A percentile compares a stretch with the other conserved stretches of the same genome.
Evolutionary conservation across 768 basidiomycete genomes (phyloP).

Genomic region (Lactarius deliciosus): DNA sequence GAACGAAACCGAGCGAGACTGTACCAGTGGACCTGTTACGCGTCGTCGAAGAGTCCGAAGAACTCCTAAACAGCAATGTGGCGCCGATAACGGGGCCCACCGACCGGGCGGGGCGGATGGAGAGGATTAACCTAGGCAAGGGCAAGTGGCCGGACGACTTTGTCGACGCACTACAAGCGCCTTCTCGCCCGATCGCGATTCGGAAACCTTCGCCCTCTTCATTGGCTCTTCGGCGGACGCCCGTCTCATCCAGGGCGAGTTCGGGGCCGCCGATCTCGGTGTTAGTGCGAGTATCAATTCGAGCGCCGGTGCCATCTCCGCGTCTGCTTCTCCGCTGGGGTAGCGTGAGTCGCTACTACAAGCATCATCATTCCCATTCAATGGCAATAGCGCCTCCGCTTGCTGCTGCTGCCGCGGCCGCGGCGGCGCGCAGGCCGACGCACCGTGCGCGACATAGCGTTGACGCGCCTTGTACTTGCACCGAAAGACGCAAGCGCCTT

Average conservation of each 20-base stretch:
- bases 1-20: slow-evolving; percentile 66
- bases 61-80: slow-evolving; percentile 35
- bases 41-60: slow-evolving; percentile 67
- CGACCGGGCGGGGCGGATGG: slow-evolving; percentile 38
- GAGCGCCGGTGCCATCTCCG: background rate
- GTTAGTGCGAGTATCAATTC: background rate
- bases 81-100: slow-evolving; percentile 24
- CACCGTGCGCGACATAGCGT: slow-evolving; percentile 67
- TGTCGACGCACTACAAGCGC: slow-evolving; percentile 53
- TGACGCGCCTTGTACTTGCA: slow-evolving; percentile 44
- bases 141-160: slow-evolving; percentile 87
- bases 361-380: slow-evolving; percentile 14
- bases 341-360: slow-evolving; percentile 47
- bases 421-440: slow-evolving; percentile 48
- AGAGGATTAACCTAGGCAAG: slow-evolving; percentile 61
- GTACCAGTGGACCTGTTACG: slow-evolving; percentile 60
- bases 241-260: background rate
- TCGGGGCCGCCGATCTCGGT: slow-evolving; percentile 1
- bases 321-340: slow-evolving; percentile 16
- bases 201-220: slow-evolving; percentile 17
- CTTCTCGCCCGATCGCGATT: slow-evolving; percentile 24
- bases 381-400: background rate
- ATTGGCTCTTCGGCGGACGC: background rate
- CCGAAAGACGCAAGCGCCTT: slow-evolving; percentile 39
- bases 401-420: slow-evolving; percentile 31